These are phyloP conservation scores for Draba incana DNA, from an alignment of 345 rosid species.

Conservation along the genomic window DNA sequence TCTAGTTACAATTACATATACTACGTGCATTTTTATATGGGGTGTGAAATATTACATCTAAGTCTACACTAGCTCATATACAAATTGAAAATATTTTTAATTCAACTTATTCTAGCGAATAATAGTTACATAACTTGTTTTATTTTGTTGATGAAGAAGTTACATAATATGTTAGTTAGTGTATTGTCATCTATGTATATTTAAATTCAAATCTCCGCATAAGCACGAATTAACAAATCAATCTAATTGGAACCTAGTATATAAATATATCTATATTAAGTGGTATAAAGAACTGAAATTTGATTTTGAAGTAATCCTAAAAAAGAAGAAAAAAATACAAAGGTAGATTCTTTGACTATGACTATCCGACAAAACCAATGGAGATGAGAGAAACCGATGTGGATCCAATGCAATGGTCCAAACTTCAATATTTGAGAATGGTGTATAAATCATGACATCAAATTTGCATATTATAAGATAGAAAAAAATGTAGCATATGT, in stretches of 20 bases:
- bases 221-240: not conserved
- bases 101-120: too few species aligned
- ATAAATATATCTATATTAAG: not conserved
- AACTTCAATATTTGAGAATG: constrained; percentile 23
- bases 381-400: constrained; percentile 54
- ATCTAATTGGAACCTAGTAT: constrained; percentile 2
- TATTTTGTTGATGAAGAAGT: not conserved
- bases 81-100: too few species aligned
- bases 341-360: constrained; percentile 42
- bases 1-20: too few species aligned
- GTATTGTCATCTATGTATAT: constrained; percentile 3
- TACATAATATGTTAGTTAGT: not conserved
- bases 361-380: constrained; percentile 50
- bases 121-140: not conserved
- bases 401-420: constrained; percentile 43
- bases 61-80: too few species aligned
- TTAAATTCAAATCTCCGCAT: not conserved
- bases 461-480: not conserved
- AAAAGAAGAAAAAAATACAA: not conserved
- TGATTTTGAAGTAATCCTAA: not conserved
- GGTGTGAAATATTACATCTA: too few species aligned
- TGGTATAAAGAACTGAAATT: not conserved
- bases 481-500: not conserved
- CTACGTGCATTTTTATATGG: too few species aligned
- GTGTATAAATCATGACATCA: constrained; percentile 24